These are phyloP conservation scores for Colletotrichum cordylinicola DNA, from an alignment of 2,329 filamentous ascomycete species.

Conservation along the genomic window DNA sequence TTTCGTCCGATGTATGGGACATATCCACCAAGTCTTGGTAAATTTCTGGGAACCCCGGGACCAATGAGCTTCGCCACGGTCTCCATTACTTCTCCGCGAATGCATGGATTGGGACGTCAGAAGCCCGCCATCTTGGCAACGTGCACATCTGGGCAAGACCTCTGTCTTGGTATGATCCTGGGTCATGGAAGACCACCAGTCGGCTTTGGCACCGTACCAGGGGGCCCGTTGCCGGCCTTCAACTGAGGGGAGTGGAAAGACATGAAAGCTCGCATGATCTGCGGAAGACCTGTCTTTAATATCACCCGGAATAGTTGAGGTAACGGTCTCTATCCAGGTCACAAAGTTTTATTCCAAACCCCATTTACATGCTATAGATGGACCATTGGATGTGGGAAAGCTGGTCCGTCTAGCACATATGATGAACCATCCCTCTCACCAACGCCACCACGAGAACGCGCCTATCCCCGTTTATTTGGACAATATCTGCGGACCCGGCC, in stretches of 20 bases:
- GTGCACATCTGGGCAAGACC: background rate
- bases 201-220: background rate
- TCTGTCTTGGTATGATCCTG: background rate
- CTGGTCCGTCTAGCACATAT: background rate
- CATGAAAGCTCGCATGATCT: background rate
- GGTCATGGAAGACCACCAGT: background rate
- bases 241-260: background rate
- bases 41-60: background rate
- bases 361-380: background rate
- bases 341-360: background rate
- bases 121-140: background rate
- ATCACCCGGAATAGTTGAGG: background rate
- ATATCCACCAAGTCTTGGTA: background rate
- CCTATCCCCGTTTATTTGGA: background rate
- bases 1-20: background rate
- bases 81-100: background rate
- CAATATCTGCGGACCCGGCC: background rate
- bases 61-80: background rate
- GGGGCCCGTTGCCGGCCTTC: background rate
- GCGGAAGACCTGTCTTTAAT: background rate
- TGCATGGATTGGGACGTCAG: background rate
- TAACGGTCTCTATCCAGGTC: background rate
- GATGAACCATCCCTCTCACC: background rate
- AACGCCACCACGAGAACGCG: background rate
- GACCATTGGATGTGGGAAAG: background rate